Conservation (phyloP, 2,329 filamentous ascomycete species). For the Rosellinia necatrix region DNA sequence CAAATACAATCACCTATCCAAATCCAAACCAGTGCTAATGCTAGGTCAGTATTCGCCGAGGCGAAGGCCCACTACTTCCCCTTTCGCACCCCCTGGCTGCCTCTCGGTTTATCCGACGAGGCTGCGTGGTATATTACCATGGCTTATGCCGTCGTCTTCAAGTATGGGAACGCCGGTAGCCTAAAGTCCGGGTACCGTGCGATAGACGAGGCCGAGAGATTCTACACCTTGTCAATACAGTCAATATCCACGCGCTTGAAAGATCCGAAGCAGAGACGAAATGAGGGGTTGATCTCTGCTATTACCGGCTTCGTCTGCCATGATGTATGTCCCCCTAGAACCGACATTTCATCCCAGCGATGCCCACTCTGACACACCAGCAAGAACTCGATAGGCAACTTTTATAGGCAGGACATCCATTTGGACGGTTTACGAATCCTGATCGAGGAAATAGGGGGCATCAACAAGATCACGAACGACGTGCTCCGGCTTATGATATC, state of each 20-base stretch:
- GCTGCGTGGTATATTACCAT: constrained; percentile 38
- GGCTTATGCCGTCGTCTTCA: constrained; percentile 34
- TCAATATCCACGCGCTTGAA: constrained; percentile 33
- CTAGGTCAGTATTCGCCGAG: constrained; percentile 31
- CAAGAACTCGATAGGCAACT: constrained; percentile 33
- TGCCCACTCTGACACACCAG: constrained; percentile 6
- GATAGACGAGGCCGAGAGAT: constrained; percentile 33
- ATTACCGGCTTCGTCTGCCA: constrained; percentile 37
- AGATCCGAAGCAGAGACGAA: constrained; percentile 24
- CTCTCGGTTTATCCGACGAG: constrained; percentile 34
- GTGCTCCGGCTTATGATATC: constrained; percentile 36
- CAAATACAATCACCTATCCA: background rate
- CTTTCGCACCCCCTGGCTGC: constrained; percentile 36
- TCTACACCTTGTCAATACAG: constrained; percentile 35
- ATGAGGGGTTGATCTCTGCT: constrained; percentile 35
- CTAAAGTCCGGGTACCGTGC: constrained; percentile 28
- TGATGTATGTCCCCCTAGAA: constrained; percentile 23
- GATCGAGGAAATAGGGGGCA: constrained; percentile 33
- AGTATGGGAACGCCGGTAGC: constrained; percentile 15
- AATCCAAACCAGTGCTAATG: background rate
- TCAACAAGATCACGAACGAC: constrained; percentile 32
- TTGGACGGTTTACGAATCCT: constrained; percentile 36
- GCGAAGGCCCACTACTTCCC: constrained; percentile 29
- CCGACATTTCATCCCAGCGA: background rate
- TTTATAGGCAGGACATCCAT: constrained; percentile 33